Percentiles rank a stretch among this genome's conserved stretches.
phyloP scores from a whole-genome alignment of 768 basidiomycete genomes.

The Phaffia tasmanica region DNA sequence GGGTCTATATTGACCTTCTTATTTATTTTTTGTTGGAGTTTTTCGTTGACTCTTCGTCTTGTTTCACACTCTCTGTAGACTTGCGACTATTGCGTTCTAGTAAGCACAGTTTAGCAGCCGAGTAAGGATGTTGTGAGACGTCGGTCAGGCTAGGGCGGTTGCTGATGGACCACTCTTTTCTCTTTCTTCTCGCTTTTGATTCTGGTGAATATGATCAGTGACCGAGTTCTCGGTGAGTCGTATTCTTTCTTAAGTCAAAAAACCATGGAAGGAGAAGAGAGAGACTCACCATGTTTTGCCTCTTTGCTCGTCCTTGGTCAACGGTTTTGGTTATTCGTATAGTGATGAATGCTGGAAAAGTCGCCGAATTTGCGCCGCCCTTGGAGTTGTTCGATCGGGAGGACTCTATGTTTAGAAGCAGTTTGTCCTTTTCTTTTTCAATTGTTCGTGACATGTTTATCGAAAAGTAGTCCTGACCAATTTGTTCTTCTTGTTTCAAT shows the following conservation, averaged over 20 bases:
- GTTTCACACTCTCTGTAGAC: not conserved
- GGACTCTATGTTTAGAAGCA: conserved; percentile 14
- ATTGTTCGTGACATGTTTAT: too few species aligned
- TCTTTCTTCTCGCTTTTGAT: too few species aligned
- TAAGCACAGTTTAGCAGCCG: not conserved
- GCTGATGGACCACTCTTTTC: too few species aligned
- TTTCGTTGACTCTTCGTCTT: too few species aligned
- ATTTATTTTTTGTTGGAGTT: not conserved
- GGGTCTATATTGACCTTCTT: conserved; percentile 41
- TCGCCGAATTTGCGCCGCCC: conserved; percentile 17
- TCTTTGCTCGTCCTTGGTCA: not conserved
- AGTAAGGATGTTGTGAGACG: too few species aligned
- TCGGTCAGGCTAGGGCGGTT: too few species aligned
- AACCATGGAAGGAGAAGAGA: too few species aligned
- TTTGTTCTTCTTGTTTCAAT: not conserved
- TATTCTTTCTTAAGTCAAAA: too few species aligned
- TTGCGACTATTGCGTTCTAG: conserved; percentile 16
- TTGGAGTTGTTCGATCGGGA: conserved; percentile 19
- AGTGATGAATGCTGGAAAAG: conserved; percentile 21
- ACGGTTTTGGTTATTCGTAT: not conserved
- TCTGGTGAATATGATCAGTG: too few species aligned
- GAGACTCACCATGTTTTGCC: not conserved
- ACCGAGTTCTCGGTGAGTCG: too few species aligned
- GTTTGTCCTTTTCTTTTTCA: conserved; percentile 3
- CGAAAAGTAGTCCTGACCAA: too few species aligned